phyloP scores from a whole-genome alignment of 2,329 filamentous ascomycete genomes.

The Monosporascus sp. region DNA sequence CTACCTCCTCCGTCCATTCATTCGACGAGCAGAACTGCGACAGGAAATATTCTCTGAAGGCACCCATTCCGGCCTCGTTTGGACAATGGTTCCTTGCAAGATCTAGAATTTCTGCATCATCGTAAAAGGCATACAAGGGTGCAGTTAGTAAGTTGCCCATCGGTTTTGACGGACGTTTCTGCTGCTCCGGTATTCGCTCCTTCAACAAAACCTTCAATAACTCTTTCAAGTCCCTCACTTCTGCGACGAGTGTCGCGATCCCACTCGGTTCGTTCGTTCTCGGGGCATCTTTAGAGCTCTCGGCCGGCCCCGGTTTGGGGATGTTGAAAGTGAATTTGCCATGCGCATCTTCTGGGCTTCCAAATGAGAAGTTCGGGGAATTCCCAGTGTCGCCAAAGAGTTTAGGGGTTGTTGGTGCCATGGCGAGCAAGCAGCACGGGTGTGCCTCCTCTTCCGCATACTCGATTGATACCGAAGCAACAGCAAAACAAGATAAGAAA shows the following conservation, averaged over 20 bases:
- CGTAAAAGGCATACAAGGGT: background rate
- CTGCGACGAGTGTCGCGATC: background rate
- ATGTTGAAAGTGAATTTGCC: background rate
- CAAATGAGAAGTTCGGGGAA: background rate
- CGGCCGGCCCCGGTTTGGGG: background rate
- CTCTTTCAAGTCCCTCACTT: background rate
- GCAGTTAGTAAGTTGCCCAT: background rate
- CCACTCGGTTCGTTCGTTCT: background rate
- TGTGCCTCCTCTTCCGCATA: too few species aligned
- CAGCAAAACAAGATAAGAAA: too few species aligned
- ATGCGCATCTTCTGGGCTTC: background rate
- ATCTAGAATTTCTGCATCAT: background rate
- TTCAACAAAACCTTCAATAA: background rate
- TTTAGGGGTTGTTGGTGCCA: background rate
- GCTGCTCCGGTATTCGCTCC: background rate
- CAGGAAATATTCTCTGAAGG: background rate
- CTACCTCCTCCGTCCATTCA: background rate
- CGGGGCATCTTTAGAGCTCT: background rate
- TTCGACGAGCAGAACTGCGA: background rate
- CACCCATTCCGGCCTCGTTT: background rate
- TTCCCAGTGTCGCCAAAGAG: background rate
- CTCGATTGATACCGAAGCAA: too few species aligned
- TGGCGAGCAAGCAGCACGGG: background rate
- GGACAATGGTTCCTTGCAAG: background rate
- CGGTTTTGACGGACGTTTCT: background rate